Base-by-base conservation (phyloP, 495 filamentous ascomycete genomes). In the Tuber borchii region DNA sequence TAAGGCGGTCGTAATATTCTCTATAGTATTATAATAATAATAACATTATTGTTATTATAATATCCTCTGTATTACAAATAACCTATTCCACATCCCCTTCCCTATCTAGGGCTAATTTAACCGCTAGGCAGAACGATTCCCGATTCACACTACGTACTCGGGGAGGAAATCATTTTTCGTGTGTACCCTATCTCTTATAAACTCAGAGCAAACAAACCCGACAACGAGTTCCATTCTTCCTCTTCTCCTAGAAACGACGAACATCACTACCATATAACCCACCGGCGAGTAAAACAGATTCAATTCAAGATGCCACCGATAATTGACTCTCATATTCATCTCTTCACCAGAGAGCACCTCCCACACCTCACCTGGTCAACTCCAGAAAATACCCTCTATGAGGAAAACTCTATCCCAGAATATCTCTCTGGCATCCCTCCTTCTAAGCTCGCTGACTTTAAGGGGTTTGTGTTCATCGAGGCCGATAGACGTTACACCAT, bases 301-400 rank as follows among this genome's bases (percentile, higher is more conserved):
- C 34, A 48, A 31, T 37, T 31, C 31, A 45, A 20, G 51, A 71
- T 34, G 10, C n/a, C 48, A 37, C 37, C 69, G 31, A 78, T 94
- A 72, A 88, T 97, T 79, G 93, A 97, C 85, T 91, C 93, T 14
- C 94, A 97, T 86, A 90, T 97, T 84, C 94, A 97, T 84, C 90
- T 97, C 82, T 95, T 88, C 85, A 91, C 91, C 76, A 81, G 84
- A 69, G 87, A 88, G 42, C 91, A 93, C 76, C 83, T 91, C 56
- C 79, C 85, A 70, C 87, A 88, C 42, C 86, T 94, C 72, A 84
- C 88, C 72, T 97, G 92, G 93, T 80, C 77, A 73, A 87, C 87
- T 77, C 85, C 89, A 1, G 84, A 85, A 40, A 82, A 85, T 75
- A 88, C 89, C 3, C 86, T 96, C 7, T 85, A 87, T 61, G 83